Conservation (phyloP, 169 alveolate genomes). For the Perkinsus olseni region DNA sequence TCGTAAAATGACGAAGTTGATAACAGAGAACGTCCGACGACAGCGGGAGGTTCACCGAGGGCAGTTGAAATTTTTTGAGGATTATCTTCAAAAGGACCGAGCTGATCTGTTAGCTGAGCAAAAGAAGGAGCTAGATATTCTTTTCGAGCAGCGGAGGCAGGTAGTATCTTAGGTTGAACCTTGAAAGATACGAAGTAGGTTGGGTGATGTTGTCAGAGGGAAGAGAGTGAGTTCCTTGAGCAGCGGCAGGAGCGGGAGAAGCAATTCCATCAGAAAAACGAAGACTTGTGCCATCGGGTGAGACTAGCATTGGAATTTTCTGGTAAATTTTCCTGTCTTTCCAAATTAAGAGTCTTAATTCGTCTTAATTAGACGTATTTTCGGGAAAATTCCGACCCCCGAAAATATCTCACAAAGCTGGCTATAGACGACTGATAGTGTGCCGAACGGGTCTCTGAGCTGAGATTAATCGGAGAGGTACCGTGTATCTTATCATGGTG, state of each 20-base stretch:
- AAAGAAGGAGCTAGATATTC: neutral
- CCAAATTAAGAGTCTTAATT: too few species aligned
- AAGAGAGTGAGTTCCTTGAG: neutral
- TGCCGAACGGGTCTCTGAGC: too few species aligned
- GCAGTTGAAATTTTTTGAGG: neutral
- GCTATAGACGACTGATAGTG: too few species aligned
- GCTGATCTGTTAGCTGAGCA: neutral
- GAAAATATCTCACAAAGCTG: too few species aligned
- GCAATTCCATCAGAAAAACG: neutral
- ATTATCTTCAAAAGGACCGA: neutral
- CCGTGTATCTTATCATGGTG: too few species aligned
- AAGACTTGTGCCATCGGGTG: neutral
- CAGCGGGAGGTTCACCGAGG: neutral
- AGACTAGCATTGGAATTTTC: too few species aligned
- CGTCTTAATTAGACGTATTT: too few species aligned
- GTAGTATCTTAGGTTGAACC: neutral
- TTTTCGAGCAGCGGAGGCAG: neutral
- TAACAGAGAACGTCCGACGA: neutral
- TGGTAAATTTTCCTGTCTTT: too few species aligned
- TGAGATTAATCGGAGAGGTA: too few species aligned
- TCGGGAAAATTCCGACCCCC: too few species aligned
- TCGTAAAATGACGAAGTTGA: neutral
- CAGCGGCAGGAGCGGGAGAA: neutral
- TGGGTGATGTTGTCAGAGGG: neutral
- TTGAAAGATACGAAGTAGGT: neutral